A percentile compares a stretch with the other conserved stretches of the same genome.
These are phyloP conservation scores for Metschnikowia anglica DNA, from an alignment of 805 yeast genomes.

Conservation along the genomic window DNA sequence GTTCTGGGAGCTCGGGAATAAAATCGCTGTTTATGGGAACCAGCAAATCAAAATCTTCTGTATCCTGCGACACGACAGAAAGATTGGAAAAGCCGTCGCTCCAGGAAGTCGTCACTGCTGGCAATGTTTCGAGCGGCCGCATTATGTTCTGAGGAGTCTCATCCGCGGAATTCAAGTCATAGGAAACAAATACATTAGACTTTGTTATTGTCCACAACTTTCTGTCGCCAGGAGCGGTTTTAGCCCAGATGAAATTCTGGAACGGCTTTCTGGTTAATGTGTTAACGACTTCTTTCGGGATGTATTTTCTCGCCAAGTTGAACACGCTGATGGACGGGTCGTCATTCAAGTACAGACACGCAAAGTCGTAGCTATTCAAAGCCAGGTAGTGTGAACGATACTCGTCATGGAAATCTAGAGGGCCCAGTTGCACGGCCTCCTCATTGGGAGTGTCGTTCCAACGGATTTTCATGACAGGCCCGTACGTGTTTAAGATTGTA, in stretches of 20 bases:
- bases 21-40: not conserved
- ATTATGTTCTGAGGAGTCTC: conserved; percentile 26
- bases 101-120: conserved; percentile 59
- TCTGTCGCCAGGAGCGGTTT: conserved; percentile 22
- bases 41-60: conserved; percentile 38
- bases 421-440: conserved; percentile 30
- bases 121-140: conserved; percentile 49
- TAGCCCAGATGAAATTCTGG: conserved; percentile 46
- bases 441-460: conserved; percentile 48
- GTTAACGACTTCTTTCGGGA: conserved; percentile 70
- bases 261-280: conserved; percentile 44
- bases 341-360: conserved; percentile 70
- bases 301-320: conserved; percentile 65
- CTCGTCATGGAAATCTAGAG: conserved; percentile 9
- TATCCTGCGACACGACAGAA: conserved; percentile 51
- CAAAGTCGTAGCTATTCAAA: conserved; percentile 62
- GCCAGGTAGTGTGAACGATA: conserved; percentile 18
- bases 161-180: conserved; percentile 28
- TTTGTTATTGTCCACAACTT: conserved; percentile 43
- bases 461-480: conserved; percentile 72
- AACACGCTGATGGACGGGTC: conserved; percentile 70
- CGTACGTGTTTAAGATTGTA: conserved; percentile 67
- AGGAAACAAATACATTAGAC: conserved; percentile 37
- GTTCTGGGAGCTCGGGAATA: not conserved
- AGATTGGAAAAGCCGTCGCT: conserved; percentile 48